Percentiles rank a stretch among this genome's conserved stretches.
Conservation (phyloP, 2,329 filamentous ascomycete genomes). For the Pseudogymnoascus sp. region DNA sequence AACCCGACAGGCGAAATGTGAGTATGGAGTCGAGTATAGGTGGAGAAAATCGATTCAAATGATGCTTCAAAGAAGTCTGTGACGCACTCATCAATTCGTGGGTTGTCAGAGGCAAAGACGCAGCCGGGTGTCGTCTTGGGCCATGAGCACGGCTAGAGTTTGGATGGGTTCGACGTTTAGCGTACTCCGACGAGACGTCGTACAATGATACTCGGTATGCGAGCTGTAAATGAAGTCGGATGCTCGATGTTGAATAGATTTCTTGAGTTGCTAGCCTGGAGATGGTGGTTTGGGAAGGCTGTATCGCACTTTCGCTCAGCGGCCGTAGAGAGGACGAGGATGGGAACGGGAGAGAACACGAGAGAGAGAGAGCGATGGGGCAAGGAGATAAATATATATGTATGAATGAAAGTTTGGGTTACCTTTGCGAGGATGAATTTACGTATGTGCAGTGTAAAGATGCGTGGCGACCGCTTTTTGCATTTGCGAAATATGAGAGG, state of each 20-base stretch:
- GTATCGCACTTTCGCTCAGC: neutral
- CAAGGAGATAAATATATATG: neutral
- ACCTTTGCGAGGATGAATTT: neutral
- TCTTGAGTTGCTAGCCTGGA: neutral
- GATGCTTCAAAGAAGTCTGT: neutral
- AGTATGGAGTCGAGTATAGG: neutral
- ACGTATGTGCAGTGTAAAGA: neutral
- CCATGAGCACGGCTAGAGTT: neutral
- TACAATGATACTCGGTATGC: neutral
- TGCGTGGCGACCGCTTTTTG: neutral
- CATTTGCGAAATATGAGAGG: neutral
- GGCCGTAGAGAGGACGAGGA: neutral
- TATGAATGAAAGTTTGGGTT: neutral
- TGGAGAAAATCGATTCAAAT: neutral
- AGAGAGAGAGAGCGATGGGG: neutral
- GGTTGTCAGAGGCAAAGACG: neutral
- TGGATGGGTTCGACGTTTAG: neutral
- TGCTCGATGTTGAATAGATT: neutral
- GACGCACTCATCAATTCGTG: neutral
- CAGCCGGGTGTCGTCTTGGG: neutral
- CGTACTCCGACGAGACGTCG: neutral
- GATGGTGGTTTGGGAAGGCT: neutral
- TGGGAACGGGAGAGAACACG: neutral
- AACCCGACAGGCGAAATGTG: neutral
- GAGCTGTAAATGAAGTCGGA: neutral